These are phyloP conservation scores for Phytopythium kandeliae DNA, from an alignment of 352 stramenopile genomes.

Conservation along the genomic window DNA sequence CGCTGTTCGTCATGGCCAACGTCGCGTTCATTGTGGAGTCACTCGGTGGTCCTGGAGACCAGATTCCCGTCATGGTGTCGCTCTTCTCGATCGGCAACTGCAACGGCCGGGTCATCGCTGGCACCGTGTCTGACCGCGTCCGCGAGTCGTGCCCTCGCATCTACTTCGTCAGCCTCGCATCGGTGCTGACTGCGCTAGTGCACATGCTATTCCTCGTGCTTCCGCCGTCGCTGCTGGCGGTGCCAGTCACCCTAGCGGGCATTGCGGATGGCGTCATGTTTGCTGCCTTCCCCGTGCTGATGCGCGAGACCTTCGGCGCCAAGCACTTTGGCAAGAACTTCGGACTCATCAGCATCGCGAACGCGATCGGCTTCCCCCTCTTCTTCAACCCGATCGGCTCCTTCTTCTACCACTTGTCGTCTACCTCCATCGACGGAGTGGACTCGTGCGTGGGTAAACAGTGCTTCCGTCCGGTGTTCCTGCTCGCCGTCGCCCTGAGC, in stretches of 20 bases:
- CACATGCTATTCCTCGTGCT: constrained; percentile 54
- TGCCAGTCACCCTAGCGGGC: constrained; percentile 58
- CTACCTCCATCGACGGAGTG: constrained; percentile 25
- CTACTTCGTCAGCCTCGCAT: constrained; percentile 54
- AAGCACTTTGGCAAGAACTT: constrained; percentile 80
- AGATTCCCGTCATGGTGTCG: constrained; percentile 61
- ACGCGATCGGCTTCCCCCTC: constrained; percentile 63
- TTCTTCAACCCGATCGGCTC: constrained; percentile 67
- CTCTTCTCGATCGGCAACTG: constrained; percentile 73
- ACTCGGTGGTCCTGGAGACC: constrained; percentile 26
- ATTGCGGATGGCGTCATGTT: constrained; percentile 74
- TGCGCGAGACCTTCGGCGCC: constrained; percentile 59
- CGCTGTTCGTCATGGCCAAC: constrained; percentile 78
- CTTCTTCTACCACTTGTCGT: constrained; percentile 42
- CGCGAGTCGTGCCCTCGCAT: constrained; percentile 38
- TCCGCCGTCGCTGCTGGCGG: constrained; percentile 25
- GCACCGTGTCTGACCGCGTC: constrained; percentile 56
- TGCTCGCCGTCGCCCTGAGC: constrained; percentile 49
- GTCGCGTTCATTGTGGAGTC: constrained; percentile 78
- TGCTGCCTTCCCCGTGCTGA: constrained; percentile 59
- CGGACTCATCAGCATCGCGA: constrained; percentile 66
- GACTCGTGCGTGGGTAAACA: constrained; percentile 46
- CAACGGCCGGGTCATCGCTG: constrained; percentile 42
- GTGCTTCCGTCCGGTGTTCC: constrained; percentile 63
- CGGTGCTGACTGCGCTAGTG: constrained; percentile 48